Percentiles rank a stretch among this genome's conserved stretches.
Conservation (phyloP, 805 yeast species). For the Candida tammaniensis region DNA sequence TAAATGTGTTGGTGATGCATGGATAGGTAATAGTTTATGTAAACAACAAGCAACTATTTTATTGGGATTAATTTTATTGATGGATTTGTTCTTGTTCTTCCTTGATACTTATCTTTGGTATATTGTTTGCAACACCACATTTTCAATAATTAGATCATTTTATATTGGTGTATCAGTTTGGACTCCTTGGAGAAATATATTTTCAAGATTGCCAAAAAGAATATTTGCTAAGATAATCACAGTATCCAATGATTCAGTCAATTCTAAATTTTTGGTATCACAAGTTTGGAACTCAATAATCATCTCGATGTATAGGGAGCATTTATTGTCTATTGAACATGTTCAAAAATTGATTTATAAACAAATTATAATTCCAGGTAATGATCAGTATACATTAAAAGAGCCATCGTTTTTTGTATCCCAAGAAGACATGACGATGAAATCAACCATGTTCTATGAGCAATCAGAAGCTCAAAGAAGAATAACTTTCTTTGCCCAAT, state of each 20-base stretch:
- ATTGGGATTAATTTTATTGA: slow-evolving; percentile 49
- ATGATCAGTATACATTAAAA: slow-evolving; percentile 40
- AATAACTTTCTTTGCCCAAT: slow-evolving; percentile 86
- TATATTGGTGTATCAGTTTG: slow-evolving; percentile 78
- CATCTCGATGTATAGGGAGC: slow-evolving; percentile 79
- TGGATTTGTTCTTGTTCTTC: slow-evolving; percentile 69
- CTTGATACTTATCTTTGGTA: slow-evolving; percentile 86
- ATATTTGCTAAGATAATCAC: slow-evolving; percentile 67
- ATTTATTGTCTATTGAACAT: slow-evolving; percentile 69
- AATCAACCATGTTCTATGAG: slow-evolving; percentile 53
- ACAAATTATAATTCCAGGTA: slow-evolving; percentile 35
- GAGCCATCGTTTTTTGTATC: slow-evolving; percentile 80
- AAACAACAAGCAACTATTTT: slow-evolving; percentile 55
- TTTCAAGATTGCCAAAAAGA: slow-evolving; percentile 72
- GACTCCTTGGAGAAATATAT: slow-evolving; percentile 87
- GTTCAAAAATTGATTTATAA: slow-evolving; percentile 64
- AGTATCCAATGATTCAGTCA: slow-evolving; percentile 29
- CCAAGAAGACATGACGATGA: slow-evolving; percentile 73
- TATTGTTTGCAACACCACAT: slow-evolving; percentile 72
- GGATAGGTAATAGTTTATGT: slow-evolving; percentile 55
- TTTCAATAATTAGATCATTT: slow-evolving; percentile 69
- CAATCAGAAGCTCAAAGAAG: slow-evolving; percentile 80
- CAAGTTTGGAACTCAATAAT: slow-evolving; percentile 85
- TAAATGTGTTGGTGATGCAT: slow-evolving; percentile 60
- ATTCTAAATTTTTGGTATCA: slow-evolving; percentile 57